A percentile compares a stretch with the other conserved stretches of the same genome.
Conservation (phyloP, 176 grass and related monocot species). For the Aegilops umbellulata region DNA sequence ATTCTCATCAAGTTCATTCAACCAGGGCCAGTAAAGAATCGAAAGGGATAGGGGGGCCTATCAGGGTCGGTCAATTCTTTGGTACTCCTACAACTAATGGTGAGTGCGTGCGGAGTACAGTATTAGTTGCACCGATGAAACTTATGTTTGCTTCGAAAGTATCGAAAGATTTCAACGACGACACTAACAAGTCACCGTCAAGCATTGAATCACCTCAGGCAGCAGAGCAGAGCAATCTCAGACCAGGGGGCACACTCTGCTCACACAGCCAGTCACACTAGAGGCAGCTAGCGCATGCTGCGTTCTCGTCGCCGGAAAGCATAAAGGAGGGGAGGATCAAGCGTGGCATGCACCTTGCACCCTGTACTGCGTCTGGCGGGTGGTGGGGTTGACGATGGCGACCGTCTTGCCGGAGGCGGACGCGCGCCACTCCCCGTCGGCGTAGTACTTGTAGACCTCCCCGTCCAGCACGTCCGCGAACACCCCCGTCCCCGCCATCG, state of each 20-base stretch:
- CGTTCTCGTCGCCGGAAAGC: not conserved
- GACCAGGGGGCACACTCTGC: too few species aligned
- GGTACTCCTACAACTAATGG: not conserved
- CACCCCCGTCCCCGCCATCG: conserved; percentile 58
- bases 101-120: conserved; percentile 3
- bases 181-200: not conserved
- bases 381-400: conserved; percentile 94
- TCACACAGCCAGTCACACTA: not conserved
- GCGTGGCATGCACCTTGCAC: conserved; percentile 77
- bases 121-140: conserved; percentile 24
- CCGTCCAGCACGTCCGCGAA: conserved; percentile 77
- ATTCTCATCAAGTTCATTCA: not conserved
- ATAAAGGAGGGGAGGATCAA: not conserved
- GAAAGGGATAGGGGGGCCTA: not conserved
- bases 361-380: conserved; percentile 70
- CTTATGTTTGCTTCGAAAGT: conserved; percentile 16
- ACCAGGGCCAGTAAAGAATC: not conserved
- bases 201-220: not conserved
- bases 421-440: conserved; percentile 77
- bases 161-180: conserved; percentile 14
- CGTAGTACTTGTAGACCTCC: conserved; percentile 89
- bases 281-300: not conserved
- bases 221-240: not conserved
- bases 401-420: conserved; percentile 86
- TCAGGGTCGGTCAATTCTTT: not conserved